phyloP scores from a whole-genome alignment of 352 stramenopile genomes.

The Globisporangium splendens region DNA sequence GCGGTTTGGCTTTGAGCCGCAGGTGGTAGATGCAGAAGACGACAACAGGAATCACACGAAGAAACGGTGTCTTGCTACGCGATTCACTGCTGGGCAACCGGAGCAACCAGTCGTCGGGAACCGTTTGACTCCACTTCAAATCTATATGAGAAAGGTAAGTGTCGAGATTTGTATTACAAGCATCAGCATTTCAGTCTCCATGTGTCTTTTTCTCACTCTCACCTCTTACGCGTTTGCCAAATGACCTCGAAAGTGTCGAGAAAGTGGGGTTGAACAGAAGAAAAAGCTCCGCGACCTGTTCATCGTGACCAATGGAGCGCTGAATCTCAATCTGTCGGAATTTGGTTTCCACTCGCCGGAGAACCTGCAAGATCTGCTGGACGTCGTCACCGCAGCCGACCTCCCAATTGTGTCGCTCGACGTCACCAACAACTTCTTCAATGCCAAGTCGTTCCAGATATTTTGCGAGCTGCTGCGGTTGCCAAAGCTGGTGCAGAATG shows the following conservation, averaged over 20 bases:
- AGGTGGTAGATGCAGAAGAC: slow-evolving; percentile 15
- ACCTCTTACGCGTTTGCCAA: neutral
- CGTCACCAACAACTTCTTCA: slow-evolving; percentile 66
- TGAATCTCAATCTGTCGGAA: slow-evolving; percentile 43
- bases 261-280: slow-evolving; percentile 33
- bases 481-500: slow-evolving; percentile 24
- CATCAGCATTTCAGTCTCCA: too few relatives aligned
- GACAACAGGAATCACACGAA: slow-evolving; percentile 16
- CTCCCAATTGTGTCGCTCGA: slow-evolving; percentile 43
- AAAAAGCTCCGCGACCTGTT: slow-evolving; percentile 38
- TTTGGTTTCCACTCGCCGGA: slow-evolving; percentile 51
- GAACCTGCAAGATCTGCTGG: slow-evolving; percentile 47
- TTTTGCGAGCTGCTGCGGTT: slow-evolving; percentile 43
- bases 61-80: slow-evolving; percentile 22
- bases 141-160: slow-evolving; percentile 43
- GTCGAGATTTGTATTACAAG: too few relatives aligned
- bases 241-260: slow-evolving; percentile 28
- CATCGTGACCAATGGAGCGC: slow-evolving; percentile 25
- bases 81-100: neutral
- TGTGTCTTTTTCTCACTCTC: neutral
- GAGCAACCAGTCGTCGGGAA: neutral
- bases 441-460: slow-evolving; percentile 39
- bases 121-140: slow-evolving; percentile 17
- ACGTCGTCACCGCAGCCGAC: slow-evolving; percentile 33
- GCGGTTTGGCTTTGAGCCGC: slow-evolving; percentile 50